Conservation (phyloP, 2,329 filamentous ascomycete genomes). For the Apiospora malaysiana region DNA sequence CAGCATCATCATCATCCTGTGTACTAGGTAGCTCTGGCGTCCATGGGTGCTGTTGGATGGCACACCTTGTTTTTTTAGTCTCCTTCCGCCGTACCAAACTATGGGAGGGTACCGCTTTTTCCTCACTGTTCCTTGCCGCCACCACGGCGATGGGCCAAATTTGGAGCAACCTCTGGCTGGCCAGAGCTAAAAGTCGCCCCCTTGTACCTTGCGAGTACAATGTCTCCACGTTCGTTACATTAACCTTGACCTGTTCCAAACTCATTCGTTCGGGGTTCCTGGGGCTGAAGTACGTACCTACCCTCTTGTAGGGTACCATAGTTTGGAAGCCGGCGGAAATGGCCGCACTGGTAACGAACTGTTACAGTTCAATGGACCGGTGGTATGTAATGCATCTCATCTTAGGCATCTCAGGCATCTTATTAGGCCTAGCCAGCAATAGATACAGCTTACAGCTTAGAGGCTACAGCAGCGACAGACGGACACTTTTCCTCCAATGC, state of each 20-base stretch:
- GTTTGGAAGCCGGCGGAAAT: slow-evolving; percentile 15
- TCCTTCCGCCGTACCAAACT: slow-evolving; percentile 19
- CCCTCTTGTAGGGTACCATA: neutral
- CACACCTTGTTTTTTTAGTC: slow-evolving; percentile 19
- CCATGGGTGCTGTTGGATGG: slow-evolving; percentile 10
- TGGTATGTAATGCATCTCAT: slow-evolving; percentile 17
- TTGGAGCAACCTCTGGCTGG: slow-evolving; percentile 25
- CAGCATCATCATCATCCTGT: no score
- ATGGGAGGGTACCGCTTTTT: slow-evolving; percentile 18
- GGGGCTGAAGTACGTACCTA: slow-evolving; percentile 13
- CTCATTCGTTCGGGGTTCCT: slow-evolving; percentile 18
- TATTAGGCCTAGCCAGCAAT: neutral
- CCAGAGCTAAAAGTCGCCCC: neutral
- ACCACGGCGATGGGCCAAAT: slow-evolving; percentile 26
- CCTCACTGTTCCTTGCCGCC: slow-evolving; percentile 18
- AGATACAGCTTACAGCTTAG: neutral
- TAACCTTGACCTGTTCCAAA: slow-evolving; percentile 19
- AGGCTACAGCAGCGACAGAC: neutral
- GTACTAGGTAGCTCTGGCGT: no score
- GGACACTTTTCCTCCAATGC: slow-evolving; percentile 6
- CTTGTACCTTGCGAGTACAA: slow-evolving; percentile 12
- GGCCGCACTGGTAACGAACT: slow-evolving; percentile 15
- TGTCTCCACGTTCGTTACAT: slow-evolving; percentile 19
- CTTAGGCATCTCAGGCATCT: slow-evolving; percentile 10
- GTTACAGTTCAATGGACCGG: slow-evolving; percentile 13